Evolutionary conservation across 1,139 yeast genomes (phyloP).

Genomic region (Scheffersomyces cryptocercus): DNA sequence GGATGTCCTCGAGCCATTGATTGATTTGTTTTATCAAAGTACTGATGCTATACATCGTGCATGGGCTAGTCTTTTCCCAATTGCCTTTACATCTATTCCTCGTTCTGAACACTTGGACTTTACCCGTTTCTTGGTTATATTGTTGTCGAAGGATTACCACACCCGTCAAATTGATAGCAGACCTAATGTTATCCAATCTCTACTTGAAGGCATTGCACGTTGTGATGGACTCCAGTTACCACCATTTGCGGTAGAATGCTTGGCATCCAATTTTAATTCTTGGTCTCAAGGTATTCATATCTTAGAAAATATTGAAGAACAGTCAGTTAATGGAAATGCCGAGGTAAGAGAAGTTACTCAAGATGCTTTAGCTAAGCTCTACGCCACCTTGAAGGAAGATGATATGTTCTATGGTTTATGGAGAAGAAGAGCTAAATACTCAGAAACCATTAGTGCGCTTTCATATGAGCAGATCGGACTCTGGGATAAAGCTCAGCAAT

Average conservation of each 20-base stretch:
- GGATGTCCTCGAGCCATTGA: slow-evolving; percentile 66
- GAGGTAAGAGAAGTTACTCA: slow-evolving; percentile 83
- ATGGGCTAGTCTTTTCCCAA: slow-evolving; percentile 85
- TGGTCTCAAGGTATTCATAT: slow-evolving; percentile 90
- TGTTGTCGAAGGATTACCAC: slow-evolving; percentile 89
- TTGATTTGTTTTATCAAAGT: slow-evolving; percentile 81
- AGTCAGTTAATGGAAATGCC: slow-evolving; percentile 65
- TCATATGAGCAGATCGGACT: slow-evolving; percentile 94
- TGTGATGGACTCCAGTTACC: slow-evolving; percentile 82
- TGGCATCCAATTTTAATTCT: slow-evolving; percentile 84
- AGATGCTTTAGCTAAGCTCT: slow-evolving; percentile 89
- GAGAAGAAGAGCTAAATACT: slow-evolving; percentile 93
- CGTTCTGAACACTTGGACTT: slow-evolving; percentile 82
- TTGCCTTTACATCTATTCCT: slow-evolving; percentile 71
- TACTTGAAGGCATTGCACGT: slow-evolving; percentile 77
- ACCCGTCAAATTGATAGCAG: slow-evolving; percentile 82
- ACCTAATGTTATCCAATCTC: slow-evolving; percentile 84
- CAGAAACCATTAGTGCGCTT: slow-evolving; percentile 88
- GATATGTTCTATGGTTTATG: slow-evolving; percentile 98
- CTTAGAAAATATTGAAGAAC: slow-evolving; percentile 72
- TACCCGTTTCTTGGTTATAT: slow-evolving; percentile 72
- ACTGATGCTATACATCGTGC: slow-evolving; percentile 78
- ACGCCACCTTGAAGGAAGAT: slow-evolving; percentile 86
- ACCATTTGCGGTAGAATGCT: slow-evolving; percentile 88
- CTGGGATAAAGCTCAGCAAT: slow-evolving; percentile 92